phyloP scores from a whole-genome alignment of 768 basidiomycete genomes.

The Kwoniella sp. region DNA sequence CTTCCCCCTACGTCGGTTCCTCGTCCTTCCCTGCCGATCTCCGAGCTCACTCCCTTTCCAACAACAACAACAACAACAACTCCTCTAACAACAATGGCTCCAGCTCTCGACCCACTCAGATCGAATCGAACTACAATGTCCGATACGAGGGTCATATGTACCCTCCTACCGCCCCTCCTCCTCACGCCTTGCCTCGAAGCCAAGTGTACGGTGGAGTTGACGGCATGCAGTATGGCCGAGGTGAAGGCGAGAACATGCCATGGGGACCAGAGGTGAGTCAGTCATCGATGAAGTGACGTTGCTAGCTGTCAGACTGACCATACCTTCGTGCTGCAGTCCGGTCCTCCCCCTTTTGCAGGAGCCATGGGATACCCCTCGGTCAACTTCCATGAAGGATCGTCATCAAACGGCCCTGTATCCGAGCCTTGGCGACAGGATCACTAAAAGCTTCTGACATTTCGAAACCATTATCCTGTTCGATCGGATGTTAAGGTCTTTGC shows the following conservation, averaged over 20 bases:
- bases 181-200: slow-evolving; percentile 30
- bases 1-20: slow-evolving; percentile 38
- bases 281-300: not conserved
- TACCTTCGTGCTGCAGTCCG: slow-evolving; percentile 13
- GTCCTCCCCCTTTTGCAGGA: slow-evolving; percentile 31
- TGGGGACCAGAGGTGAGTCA: slow-evolving; percentile 33
- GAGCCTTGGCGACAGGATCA: slow-evolving; percentile 29
- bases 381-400: slow-evolving; percentile 21
- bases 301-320: not conserved
- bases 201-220: slow-evolving; percentile 24
- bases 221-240: slow-evolving; percentile 24
- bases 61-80: slow-evolving; percentile 9
- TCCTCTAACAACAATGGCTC: not conserved
- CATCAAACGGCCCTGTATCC: slow-evolving; percentile 3
- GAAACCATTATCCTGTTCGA: too few relatives aligned
- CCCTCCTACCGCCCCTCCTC: slow-evolving; percentile 29
- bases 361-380: slow-evolving; percentile 24
- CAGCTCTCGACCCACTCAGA: slow-evolving; percentile 9
- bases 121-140: slow-evolving; percentile 22
- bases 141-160: slow-evolving; percentile 35
- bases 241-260: slow-evolving; percentile 22
- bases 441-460: not conserved
- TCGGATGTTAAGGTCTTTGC: too few relatives aligned
- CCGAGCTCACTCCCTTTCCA: slow-evolving; percentile 29
- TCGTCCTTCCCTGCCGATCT: slow-evolving; percentile 30